phyloP scores from a whole-genome alignment of 768 basidiomycete genomes.

The Rhodosporidiobolus sp. region DNA sequence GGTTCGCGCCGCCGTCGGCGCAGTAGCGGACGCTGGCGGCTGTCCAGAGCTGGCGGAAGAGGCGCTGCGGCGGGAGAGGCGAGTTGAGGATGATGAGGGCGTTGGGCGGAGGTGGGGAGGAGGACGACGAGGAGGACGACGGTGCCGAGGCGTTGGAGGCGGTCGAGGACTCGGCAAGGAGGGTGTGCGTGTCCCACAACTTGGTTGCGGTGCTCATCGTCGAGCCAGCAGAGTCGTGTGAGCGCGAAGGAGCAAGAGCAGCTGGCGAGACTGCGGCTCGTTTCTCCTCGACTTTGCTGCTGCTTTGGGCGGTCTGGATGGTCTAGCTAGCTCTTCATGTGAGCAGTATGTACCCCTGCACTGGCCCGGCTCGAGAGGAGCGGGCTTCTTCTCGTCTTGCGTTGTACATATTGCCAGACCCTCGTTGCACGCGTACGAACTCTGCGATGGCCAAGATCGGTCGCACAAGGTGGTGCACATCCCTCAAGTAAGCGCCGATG shows the following conservation, averaged over 20 bases:
- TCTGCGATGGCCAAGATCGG: too few relatives aligned
- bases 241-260: neutral
- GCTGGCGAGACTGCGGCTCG: too few relatives aligned
- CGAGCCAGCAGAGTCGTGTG: neutral
- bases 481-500: too few relatives aligned
- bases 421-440: too few relatives aligned
- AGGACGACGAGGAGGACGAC: neutral
- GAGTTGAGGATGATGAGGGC: conserved; percentile 89
- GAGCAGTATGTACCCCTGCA: too few relatives aligned
- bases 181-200: conserved; percentile 3
- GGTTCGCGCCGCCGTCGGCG: conserved; percentile 86
- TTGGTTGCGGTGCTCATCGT: neutral
- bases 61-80: conserved; percentile 61
- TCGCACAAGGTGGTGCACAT: too few relatives aligned
- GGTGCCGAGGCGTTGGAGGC: neutral
- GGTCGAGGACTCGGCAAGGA: neutral
- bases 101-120: neutral
- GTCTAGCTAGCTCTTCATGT: too few relatives aligned
- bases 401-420: too few relatives aligned
- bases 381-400: too few relatives aligned
- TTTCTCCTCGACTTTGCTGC: neutral
- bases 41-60: conserved; percentile 63
- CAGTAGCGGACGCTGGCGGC: conserved; percentile 53
- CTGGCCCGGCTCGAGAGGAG: too few relatives aligned
- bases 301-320: too few relatives aligned